Percentiles rank a stretch among this genome's conserved stretches.
Evolutionary conservation across 176 grass and related monocot species (phyloP).

Genomic region (Ananas comosus): DNA sequence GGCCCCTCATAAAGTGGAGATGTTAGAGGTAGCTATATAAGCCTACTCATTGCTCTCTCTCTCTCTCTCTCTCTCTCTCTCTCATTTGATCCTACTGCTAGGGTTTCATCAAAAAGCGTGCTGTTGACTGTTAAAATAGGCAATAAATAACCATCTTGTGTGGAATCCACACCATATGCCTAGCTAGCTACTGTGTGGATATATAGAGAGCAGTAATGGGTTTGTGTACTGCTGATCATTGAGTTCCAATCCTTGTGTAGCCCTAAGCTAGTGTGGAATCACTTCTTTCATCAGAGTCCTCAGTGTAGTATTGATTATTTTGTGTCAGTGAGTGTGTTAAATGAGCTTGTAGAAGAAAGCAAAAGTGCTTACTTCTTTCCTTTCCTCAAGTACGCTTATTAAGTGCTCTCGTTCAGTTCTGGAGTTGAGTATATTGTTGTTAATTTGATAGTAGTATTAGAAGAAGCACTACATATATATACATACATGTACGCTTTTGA

Average conservation of each 20-base stretch:
- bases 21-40: constrained; percentile 10
- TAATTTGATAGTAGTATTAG: no score
- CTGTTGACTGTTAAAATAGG: not conserved
- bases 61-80: not conserved
- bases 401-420: not conserved
- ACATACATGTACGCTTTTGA: no score
- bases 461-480: no score
- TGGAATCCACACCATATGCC: not conserved
- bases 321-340: not conserved
- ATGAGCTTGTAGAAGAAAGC: not conserved
- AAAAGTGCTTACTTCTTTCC: constrained; percentile 1
- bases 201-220: not conserved
- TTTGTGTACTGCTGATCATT: not conserved
- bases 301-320: not conserved
- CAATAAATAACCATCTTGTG: not conserved
- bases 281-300: not conserved
- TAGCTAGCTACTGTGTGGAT: no score
- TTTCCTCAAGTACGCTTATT: not conserved
- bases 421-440: not conserved
- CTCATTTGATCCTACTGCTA: not conserved
- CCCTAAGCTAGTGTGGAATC: constrained; percentile 6
- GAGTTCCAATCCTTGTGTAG: not conserved
- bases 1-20: constrained; percentile 17
- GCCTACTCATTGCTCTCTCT: constrained; percentile 2
- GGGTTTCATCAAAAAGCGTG: not conserved